A percentile compares a stretch with the other conserved stretches of the same genome.
phyloP scores from a whole-genome alignment of 108 stramenopile species.

The Pseudonitzschia delicatissima region DNA sequence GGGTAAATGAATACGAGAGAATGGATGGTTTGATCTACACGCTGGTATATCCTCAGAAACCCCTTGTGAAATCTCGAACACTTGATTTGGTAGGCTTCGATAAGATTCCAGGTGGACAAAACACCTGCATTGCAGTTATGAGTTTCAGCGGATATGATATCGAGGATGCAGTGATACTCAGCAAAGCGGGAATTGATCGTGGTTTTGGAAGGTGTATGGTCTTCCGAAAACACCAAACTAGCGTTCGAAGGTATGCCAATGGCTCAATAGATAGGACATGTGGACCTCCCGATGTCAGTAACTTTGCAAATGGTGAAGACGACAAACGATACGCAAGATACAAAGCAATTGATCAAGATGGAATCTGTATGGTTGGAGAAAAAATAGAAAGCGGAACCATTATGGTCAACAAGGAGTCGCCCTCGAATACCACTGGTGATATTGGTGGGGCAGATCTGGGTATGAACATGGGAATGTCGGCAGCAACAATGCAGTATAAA shows the following conservation, averaged over 20 bases:
- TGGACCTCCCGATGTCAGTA: conserved; percentile 68
- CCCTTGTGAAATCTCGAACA: conserved; percentile 94
- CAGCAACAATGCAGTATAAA: conserved; percentile 69
- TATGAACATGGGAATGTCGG: conserved; percentile 41
- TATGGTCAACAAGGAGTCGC: conserved; percentile 93
- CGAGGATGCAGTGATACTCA: conserved; percentile 98
- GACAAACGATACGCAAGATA: conserved; percentile 84
- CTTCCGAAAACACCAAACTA: conserved; percentile 78
- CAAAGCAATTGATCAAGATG: conserved; percentile 88
- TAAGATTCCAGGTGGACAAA: conserved; percentile 96
- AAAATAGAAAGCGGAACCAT: conserved; percentile 75
- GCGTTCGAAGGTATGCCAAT: conserved; percentile 91
- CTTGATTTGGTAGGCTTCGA: conserved; percentile 96
- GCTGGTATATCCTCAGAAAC: conserved; percentile 97
- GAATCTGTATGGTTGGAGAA: conserved; percentile 90
- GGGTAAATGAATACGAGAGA: conserved; percentile 94
- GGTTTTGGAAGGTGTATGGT: conserved; percentile 97
- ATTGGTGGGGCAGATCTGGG: conserved; percentile 54
- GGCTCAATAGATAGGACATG: conserved; percentile 87
- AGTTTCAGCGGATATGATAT: conserved; percentile 99
- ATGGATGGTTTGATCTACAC: conserved; percentile 96
- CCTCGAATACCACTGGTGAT: conserved; percentile 65
- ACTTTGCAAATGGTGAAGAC: conserved; percentile 69
- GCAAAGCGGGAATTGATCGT: conserved; percentile 96
- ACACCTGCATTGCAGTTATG: conserved; percentile 98